Base-by-base conservation (phyloP, 495 filamentous ascomycete species). In the Penicillium argentinense region DNA sequence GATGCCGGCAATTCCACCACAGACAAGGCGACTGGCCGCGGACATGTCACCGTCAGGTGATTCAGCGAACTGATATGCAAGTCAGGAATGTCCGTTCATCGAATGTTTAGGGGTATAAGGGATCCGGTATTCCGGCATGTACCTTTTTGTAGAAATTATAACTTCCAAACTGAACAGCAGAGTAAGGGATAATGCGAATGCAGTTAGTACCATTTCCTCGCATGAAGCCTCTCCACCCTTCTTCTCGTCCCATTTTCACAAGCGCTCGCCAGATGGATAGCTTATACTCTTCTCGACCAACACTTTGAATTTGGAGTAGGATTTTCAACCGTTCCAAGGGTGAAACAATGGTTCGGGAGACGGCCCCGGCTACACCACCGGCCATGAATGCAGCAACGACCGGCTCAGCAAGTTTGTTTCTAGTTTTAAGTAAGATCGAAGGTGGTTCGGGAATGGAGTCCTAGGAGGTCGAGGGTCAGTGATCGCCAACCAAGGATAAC, bases 71-170 rank as follows among this genome's bases (percentile, higher is more conserved):
- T 91, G n/a, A 67, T 51, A 45, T 1, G 26, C 6, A 23, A 47
- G 12, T 6, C 25, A 28, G 5, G 25, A 6, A 28, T 28, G 25
- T 28, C 5, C 6, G 25, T 5, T 28, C 12, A 28, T 28, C 25
- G 25, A 28, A 28, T 28, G 25, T 28, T 28, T 28, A 6, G 12
- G 5, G 25, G 12, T 28, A 28, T 5, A 5, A 6, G 9, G 32
- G 9, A 26, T 39, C 22, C 49, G 27, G 28, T 8, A 5, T 25
- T n/a, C 17, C 9, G 19, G 13, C 4, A 73, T 83, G 64, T 71
- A 96, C 92, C 74, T 83, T 81, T 72, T 95, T 97, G 67, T 97
- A 98, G 52, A 97, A 85, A 61, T 92, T 97, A 66, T 97, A 98
- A 60, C 89, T 92, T 29, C 91, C 89, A 70, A 98, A 98, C 64